phyloP scores from a whole-genome alignment of 1,284 basidiomycete species.

The Fomitopsis pinicola region DNA sequence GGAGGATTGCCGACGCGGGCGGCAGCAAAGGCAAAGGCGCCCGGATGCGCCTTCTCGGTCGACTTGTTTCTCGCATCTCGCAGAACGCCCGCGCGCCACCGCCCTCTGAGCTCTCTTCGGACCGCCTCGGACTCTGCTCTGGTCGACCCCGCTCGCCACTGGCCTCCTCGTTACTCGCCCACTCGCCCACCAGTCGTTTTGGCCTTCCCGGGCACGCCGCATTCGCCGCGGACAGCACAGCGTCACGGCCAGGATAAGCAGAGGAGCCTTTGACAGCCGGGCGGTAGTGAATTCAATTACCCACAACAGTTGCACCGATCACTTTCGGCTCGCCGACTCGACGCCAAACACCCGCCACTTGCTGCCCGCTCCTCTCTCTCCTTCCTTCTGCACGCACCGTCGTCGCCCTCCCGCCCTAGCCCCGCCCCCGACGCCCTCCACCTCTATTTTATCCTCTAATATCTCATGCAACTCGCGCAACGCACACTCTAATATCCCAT shows the following conservation, averaged over 20 bases:
- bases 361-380: constrained; percentile 13
- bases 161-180: neutral
- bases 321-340: constrained; percentile 14
- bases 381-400: constrained; percentile 8
- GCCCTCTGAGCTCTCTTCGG: neutral
- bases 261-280: constrained; percentile 6
- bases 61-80: neutral
- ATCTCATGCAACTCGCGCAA: constrained; percentile 15
- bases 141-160: neutral
- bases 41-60: constrained; percentile 1
- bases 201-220: neutral
- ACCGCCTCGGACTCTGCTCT: constrained; percentile 7
- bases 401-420: constrained; percentile 7
- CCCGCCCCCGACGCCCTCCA: constrained; percentile 8
- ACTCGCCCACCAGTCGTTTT: neutral
- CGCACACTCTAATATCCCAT: constrained; percentile 25
- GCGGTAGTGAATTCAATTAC: constrained; percentile 12
- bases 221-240: neutral
- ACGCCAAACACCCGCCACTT: constrained; percentile 18
- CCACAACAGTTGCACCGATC: constrained; percentile 12
- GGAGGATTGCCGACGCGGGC: constrained; percentile 1
- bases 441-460: constrained; percentile 17
- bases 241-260: neutral
- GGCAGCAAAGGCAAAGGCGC: neutral
- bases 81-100: constrained; percentile 7